These are phyloP conservation scores for Cardamine resedifolia DNA, from an alignment of 345 rosid species.

Conservation along the genomic window DNA sequence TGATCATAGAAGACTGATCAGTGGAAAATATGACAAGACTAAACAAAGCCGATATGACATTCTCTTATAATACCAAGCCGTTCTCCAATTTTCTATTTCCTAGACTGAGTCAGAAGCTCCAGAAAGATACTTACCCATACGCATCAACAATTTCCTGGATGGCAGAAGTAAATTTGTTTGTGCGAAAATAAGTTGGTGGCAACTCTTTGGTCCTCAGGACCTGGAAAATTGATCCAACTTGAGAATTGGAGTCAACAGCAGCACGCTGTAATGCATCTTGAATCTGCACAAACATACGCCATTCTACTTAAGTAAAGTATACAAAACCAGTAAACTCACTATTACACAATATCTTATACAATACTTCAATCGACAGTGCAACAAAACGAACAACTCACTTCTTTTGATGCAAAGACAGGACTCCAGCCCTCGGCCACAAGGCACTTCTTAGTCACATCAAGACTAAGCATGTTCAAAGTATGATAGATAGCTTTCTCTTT, in stretches of 20 bases:
- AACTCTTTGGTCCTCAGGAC: conserved; percentile 71
- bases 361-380: conserved; percentile 11
- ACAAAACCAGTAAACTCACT: conserved; percentile 9
- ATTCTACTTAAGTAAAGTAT: conserved; percentile 21
- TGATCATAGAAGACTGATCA: conserved; percentile 9
- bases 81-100: conserved; percentile 4
- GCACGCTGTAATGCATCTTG: conserved; percentile 91
- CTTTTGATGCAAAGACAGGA: conserved; percentile 85
- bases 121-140: conserved; percentile 65
- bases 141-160: conserved; percentile 95
- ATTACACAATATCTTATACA: not conserved
- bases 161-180: conserved; percentile 80
- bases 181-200: conserved; percentile 84
- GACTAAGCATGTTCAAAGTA: conserved; percentile 87
- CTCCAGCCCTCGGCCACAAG: conserved; percentile 96
- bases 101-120: conserved; percentile 6
- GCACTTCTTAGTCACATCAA: conserved; percentile 89
- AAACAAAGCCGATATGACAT: conserved; percentile 1
- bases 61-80: not conserved
- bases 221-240: conserved; percentile 82
- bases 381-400: conserved; percentile 45
- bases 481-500: conserved; percentile 86
- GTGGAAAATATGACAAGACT: conserved; percentile 9
- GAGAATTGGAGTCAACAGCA: conserved; percentile 82
- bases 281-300: conserved; percentile 57